These are phyloP conservation scores for Ogataea neopini DNA, from an alignment of 805 yeast genomes.

Conservation along the genomic window DNA sequence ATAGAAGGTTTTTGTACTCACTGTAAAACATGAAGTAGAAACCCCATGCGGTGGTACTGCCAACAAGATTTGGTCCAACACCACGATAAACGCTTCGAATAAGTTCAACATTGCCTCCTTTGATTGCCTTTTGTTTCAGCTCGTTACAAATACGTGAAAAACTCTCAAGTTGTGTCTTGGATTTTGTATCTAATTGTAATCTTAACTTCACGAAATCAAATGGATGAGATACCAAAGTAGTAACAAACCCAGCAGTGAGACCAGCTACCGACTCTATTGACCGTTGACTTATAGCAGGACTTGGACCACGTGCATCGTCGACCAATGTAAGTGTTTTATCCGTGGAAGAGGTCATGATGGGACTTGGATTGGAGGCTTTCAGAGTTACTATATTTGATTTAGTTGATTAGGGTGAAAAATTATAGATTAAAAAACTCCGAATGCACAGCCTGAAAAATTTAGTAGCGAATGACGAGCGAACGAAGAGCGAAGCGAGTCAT, in stretches of 20 bases:
- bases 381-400: too few relatives aligned
- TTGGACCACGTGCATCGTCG: slow-evolving; percentile 16
- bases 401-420: not conserved
- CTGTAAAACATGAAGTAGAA: slow-evolving; percentile 80
- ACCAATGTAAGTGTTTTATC: slow-evolving; percentile 17
- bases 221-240: slow-evolving; percentile 86
- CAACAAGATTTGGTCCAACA: slow-evolving; percentile 73
- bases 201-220: slow-evolving; percentile 82
- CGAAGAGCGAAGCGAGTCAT: too few relatives aligned
- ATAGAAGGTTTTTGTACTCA: slow-evolving; percentile 45
- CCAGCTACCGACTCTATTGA: slow-evolving; percentile 65
- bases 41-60: slow-evolving; percentile 89
- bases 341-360: not conserved
- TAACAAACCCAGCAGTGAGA: slow-evolving; percentile 72
- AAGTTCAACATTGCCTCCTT: slow-evolving; percentile 12
- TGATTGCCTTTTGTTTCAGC: slow-evolving; percentile 18
- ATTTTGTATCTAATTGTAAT: slow-evolving; percentile 60
- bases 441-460: too few relatives aligned
- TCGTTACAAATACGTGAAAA: slow-evolving; percentile 27
- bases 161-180: slow-evolving; percentile 33
- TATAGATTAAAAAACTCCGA: not conserved
- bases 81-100: slow-evolving; percentile 63
- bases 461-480: too few relatives aligned
- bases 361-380: too few relatives aligned
- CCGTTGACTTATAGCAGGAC: slow-evolving; percentile 10